phyloP scores from a whole-genome alignment of 352 stramenopile species.

The Pseudoperonospora humuli region DNA sequence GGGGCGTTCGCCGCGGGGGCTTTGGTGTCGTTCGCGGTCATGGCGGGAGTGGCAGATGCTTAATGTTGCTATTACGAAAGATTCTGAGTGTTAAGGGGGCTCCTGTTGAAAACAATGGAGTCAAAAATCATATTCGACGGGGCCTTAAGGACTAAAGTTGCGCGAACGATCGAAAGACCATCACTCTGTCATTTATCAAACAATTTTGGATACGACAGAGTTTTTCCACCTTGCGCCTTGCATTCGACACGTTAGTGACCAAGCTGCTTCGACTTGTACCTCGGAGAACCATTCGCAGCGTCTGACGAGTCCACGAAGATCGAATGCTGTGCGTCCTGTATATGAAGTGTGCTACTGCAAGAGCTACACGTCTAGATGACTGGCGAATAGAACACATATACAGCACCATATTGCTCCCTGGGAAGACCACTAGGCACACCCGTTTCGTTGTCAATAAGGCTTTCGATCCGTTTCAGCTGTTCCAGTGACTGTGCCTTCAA shows the following conservation, averaged over 20 bases:
- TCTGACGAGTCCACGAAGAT: background rate
- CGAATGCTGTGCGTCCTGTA: conserved; percentile 2
- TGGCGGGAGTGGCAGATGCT: background rate
- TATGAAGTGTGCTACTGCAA: background rate
- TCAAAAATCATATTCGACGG: background rate
- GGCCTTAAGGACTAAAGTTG: too few species aligned
- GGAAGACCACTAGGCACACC: conserved; percentile 26
- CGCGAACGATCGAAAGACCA: too few species aligned
- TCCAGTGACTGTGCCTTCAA: conserved; percentile 40
- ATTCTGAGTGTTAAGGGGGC: background rate
- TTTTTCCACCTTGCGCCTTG: too few species aligned
- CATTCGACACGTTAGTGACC: background rate
- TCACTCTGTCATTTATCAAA: too few species aligned
- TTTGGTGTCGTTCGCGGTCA: conserved; percentile 15
- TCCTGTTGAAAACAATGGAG: background rate
- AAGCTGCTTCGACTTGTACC: background rate
- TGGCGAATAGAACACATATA: conserved; percentile 53
- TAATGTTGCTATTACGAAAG: background rate
- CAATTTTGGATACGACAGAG: too few species aligned
- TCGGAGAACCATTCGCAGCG: background rate
- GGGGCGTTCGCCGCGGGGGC: conserved; percentile 6
- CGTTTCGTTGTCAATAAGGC: conserved; percentile 31
- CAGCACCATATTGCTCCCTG: conserved; percentile 41
- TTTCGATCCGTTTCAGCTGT: conserved; percentile 39
- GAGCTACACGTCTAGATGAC: conserved; percentile 10